Conservation (phyloP, 768 basidiomycete species). For the Russula sp. region DNA sequence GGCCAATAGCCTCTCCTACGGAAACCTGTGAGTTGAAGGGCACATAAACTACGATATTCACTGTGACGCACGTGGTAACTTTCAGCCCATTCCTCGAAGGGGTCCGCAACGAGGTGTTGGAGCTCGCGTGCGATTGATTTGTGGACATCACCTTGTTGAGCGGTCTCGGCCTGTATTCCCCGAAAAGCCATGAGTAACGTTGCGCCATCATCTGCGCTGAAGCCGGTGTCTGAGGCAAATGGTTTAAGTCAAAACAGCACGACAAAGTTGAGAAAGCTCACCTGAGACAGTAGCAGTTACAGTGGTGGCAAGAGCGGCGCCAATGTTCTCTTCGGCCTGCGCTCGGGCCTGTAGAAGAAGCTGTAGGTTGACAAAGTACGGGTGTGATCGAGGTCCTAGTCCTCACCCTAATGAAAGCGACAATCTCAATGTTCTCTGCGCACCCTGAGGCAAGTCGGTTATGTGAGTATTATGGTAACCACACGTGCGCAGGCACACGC, state of each 20-base stretch:
- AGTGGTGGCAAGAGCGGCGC: slow-evolving; percentile 54
- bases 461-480: slow-evolving; percentile 12
- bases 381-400: slow-evolving; percentile 37
- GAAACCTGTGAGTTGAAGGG: not conserved
- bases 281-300: slow-evolving; percentile 46
- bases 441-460: slow-evolving; percentile 51
- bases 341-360: slow-evolving; percentile 60
- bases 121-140: slow-evolving; percentile 71
- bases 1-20: slow-evolving; percentile 22
- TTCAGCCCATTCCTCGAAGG: slow-evolving; percentile 77
- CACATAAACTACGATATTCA: not conserved
- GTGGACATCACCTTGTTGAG: slow-evolving; percentile 72
- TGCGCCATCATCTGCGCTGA: slow-evolving; percentile 79
- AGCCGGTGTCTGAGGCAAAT: slow-evolving; percentile 52
- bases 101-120: slow-evolving; percentile 68
- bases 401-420: slow-evolving; percentile 76
- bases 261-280: slow-evolving; percentile 33
- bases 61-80: slow-evolving; percentile 56
- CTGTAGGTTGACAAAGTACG: slow-evolving; percentile 11
- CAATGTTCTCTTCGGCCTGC: slow-evolving; percentile 63
- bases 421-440: slow-evolving; percentile 81
- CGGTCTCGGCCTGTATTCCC: slow-evolving; percentile 72
- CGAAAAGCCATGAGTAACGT: slow-evolving; percentile 76
- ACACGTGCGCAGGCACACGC: slow-evolving; percentile 29
- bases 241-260: slow-evolving; percentile 6